Evolutionary conservation across 768 basidiomycete genomes (phyloP).

Genomic region (Agaricus blazei): DNA sequence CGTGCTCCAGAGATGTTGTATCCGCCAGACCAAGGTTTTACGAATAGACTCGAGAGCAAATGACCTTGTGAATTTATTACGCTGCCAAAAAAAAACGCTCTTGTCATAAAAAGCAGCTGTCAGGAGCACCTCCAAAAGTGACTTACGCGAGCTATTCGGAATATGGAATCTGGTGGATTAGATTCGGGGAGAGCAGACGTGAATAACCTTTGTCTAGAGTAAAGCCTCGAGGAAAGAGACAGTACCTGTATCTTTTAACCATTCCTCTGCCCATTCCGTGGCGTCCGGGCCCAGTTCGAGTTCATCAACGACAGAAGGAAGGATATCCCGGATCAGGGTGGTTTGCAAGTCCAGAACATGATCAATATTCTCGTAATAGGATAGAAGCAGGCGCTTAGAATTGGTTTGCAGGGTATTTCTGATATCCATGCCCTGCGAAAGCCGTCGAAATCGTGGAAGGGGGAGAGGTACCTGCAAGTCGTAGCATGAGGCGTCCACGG

Average conservation of each 20-base stretch:
- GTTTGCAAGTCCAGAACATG: conserved; percentile 43
- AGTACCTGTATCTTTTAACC: conserved; percentile 65
- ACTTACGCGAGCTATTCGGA: conserved; percentile 60
- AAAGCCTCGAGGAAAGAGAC: conserved; percentile 12
- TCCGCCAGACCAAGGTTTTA: conserved; percentile 53
- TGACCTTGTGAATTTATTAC: conserved; percentile 60
- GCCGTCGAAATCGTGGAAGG: conserved; percentile 1
- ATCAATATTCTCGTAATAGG: conserved; percentile 46
- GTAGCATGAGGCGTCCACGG: conserved; percentile 8
- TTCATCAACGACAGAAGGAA: conserved; percentile 58
- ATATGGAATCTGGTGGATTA: conserved; percentile 41
- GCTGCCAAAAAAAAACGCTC: conserved; percentile 31
- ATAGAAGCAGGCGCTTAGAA: conserved; percentile 38
- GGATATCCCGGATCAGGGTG: conserved; percentile 48
- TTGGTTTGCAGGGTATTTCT: conserved; percentile 39
- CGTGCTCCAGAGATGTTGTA: conserved; percentile 35
- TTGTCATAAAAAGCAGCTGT: conserved; percentile 5
- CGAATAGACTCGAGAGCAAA: conserved; percentile 58
- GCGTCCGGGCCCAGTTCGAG: conserved; percentile 43
- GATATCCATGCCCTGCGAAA: conserved; percentile 25
- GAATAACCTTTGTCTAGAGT: not conserved
- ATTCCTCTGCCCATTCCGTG: conserved; percentile 49
- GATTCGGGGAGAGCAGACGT: conserved; percentile 10
- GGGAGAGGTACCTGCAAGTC: not conserved
- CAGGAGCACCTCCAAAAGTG: conserved; percentile 10